Evolutionary conservation across 495 filamentous ascomycete genomes (phyloP).

Genomic region (Trichocladium antarcticum): DNA sequence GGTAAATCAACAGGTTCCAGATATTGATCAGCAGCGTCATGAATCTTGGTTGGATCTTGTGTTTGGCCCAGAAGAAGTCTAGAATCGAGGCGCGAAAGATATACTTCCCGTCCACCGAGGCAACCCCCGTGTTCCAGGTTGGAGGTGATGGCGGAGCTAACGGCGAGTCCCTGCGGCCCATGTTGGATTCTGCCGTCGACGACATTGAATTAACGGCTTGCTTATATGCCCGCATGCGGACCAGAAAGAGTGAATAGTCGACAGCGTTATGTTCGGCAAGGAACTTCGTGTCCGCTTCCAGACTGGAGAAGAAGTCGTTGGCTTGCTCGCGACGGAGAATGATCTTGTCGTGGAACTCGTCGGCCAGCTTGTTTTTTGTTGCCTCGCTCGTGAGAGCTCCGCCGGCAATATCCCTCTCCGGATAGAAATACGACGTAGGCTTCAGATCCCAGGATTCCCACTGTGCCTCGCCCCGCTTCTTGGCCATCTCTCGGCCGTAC

Average conservation of each 20-base stretch:
- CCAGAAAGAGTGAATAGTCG: constrained; percentile 59
- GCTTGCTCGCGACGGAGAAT: constrained; percentile 40
- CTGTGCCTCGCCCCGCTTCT: constrained; percentile 30
- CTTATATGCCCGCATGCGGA: constrained; percentile 36
- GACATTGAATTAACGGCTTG: constrained; percentile 16
- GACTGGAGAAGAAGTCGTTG: constrained; percentile 36
- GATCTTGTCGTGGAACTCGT: constrained; percentile 56
- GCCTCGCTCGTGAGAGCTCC: constrained; percentile 46
- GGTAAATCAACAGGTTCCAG: constrained; percentile 45
- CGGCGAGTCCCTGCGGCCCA: constrained; percentile 22
- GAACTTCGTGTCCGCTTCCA: constrained; percentile 50
- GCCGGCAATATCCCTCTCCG: constrained; percentile 54
- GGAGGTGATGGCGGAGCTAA: constrained; percentile 26
- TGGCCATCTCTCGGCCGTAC: constrained; percentile 39
- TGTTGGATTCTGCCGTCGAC: constrained; percentile 6
- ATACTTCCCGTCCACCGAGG: constrained; percentile 49
- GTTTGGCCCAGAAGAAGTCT: constrained; percentile 64
- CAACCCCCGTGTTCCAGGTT: constrained; percentile 47
- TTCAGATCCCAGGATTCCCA: constrained; percentile 67
- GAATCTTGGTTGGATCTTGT: constrained; percentile 49
- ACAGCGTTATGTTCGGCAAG: constrained; percentile 50
- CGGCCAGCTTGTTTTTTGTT: constrained; percentile 47
- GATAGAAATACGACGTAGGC: constrained; percentile 59
- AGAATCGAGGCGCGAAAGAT: constrained; percentile 51
- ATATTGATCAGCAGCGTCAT: constrained; percentile 51